Evolutionary conservation across 352 stramenopile species (phyloP), one percentile per base, ranked within the genome.

Genomic region (Plasmopara halstedii): DNA sequence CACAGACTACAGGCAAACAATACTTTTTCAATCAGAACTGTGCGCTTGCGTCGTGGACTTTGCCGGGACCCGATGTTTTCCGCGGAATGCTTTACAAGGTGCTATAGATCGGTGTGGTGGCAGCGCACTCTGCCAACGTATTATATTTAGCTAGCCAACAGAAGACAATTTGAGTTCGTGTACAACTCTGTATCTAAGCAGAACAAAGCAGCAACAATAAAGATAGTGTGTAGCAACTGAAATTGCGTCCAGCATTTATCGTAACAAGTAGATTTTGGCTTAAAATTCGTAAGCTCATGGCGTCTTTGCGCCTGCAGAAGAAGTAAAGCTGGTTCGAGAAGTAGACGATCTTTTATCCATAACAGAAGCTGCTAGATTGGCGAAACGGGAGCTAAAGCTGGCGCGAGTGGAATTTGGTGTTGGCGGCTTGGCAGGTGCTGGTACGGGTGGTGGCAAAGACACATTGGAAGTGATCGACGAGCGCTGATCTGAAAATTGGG

Each of bases 21-120:
- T 90, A 90, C 61, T 90, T 76, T 53, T 90, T 85, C 70, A 88
- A 90, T 65, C 69, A 80, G 42, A 73, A 66, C 29, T 84, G 70
- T 45, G 73, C 73, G 35, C 64, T 80, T 54, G 83, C 79, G 48
- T 87, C 75, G 18, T 90, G 79, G 79, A 90, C 79, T 15, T 45
- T 87, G 39, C 79, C 79, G 11, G 62, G 64, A 26, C 62, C 74
- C 2, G 72, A 87, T 55, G 68, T 71, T 37, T 71, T 66, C 51
- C 60, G 45, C 27, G 69, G 61, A 49, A 72, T 62, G 50, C 61
- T 70, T 51, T 90, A 90, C 50, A 85, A 85, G 63, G 75, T 90
- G 50, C 61, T 90, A 34, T 89, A 82, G 48, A 46, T 33, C 41
- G 35, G 18, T 42, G 23, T 21, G n/a, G 25, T 17, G 4, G 32